phyloP scores from a whole-genome alignment of 495 filamentous ascomycete genomes.

The Sphaerosporella brunnea region DNA sequence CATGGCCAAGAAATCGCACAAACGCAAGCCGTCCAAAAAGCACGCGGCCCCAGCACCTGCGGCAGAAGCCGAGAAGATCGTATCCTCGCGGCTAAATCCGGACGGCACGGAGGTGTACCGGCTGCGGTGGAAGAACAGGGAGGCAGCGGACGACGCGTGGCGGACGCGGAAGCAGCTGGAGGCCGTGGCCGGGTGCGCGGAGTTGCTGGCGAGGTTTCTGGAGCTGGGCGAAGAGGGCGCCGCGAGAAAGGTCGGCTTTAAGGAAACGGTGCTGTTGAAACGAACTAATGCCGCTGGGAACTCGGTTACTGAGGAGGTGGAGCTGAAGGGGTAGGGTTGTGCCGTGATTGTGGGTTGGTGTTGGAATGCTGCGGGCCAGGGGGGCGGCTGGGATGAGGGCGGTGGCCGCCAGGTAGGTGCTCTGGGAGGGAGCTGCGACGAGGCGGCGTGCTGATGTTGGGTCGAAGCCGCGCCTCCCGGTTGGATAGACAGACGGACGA shows the following conservation, averaged over 20 bases:
- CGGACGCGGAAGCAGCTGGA: neutral
- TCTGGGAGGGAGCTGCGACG: too few relatives aligned
- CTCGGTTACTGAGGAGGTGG: neutral
- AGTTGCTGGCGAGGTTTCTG: neutral
- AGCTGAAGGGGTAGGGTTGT: neutral
- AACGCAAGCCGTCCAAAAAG: neutral
- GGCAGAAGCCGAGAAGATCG: neutral
- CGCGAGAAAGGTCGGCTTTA: neutral
- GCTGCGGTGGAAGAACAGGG: neutral
- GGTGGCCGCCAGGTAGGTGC: too few relatives aligned
- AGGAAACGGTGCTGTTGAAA: neutral
- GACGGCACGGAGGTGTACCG: neutral
- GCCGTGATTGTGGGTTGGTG: too few relatives aligned
- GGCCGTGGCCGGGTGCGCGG: neutral
- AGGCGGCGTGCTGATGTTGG: too few relatives aligned
- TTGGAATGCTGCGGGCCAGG: too few relatives aligned
- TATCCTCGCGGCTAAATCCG: neutral
- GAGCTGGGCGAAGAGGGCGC: neutral
- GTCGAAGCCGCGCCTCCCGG: too few relatives aligned
- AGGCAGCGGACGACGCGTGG: neutral
- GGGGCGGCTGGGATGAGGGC: too few relatives aligned
- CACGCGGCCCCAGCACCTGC: neutral
- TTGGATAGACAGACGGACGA: too few relatives aligned
- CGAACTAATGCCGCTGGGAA: neutral
- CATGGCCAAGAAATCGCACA: neutral